Conservation (phyloP, 2,329 filamentous ascomycete genomes). For the Elsinoe batatas region DNA sequence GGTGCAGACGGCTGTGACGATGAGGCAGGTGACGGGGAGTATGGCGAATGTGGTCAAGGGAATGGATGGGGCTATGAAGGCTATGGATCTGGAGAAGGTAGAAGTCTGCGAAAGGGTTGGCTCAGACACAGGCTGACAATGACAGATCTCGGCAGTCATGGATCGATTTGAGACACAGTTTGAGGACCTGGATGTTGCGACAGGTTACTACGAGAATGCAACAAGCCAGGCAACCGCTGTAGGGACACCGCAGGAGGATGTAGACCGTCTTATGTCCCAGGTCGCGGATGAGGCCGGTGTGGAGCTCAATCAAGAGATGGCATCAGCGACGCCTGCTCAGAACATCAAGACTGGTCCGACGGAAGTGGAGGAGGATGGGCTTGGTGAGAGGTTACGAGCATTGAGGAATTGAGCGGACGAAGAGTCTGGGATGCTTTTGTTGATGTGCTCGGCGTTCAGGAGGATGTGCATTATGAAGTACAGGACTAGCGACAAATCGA, state of each 20-base stretch:
- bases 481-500: constrained; percentile 1
- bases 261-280: constrained; percentile 75
- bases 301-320: constrained; percentile 67
- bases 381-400: constrained; percentile 50
- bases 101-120: constrained; percentile 5
- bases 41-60: constrained; percentile 54
- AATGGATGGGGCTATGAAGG: constrained; percentile 54
- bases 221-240: constrained; percentile 67
- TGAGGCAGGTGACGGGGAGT: constrained; percentile 50
- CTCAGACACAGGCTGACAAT: neutral
- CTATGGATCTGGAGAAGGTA: constrained; percentile 54
- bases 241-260: constrained; percentile 70
- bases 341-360: constrained; percentile 53
- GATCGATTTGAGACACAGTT: constrained; percentile 53
- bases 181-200: constrained; percentile 42
- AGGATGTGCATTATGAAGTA: neutral
- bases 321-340: constrained; percentile 46
- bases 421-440: neutral
- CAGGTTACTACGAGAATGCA: constrained; percentile 73
- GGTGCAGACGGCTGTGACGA: constrained; percentile 55
- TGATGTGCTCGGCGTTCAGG: constrained; percentile 11
- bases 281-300: constrained; percentile 82
- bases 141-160: constrained; percentile 54
- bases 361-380: constrained; percentile 67
- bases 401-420: constrained; percentile 33